Base-by-base conservation (phyloP, 2,329 filamentous ascomycete genomes). In the Neonectria sp. region DNA sequence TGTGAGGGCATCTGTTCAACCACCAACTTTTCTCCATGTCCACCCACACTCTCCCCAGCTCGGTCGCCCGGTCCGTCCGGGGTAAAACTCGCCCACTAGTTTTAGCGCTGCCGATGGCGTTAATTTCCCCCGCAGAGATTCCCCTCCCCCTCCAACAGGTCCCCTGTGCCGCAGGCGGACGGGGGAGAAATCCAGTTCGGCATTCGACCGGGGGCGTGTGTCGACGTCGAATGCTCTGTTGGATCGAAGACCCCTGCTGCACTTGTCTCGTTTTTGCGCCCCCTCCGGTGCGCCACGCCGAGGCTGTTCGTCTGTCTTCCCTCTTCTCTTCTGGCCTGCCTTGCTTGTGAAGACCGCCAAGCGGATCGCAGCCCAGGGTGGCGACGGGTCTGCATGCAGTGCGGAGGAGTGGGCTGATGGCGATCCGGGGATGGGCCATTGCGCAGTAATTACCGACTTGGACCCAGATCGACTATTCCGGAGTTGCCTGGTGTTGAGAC, bases 41-140 rank as follows among this genome's bases (percentile, higher is more conserved):
- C 33, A 37, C 12, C 15, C 35, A 13, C 35, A 13, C 52, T 15
- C 53, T 29, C 21, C 58, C 58, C 53, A 57, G 55, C n/a, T 55
- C 37, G 37, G 63, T 45, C 29, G 24, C 57, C 40, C 60, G 35
- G 53, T 64, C 60, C 57, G 60, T 70, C 68, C 63, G 69, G 69
- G 68, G 69, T 70, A 71, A 55, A 65, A 31, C 49, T 43, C 40
- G 9, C 17, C 17, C n/a, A 45, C 40, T 40, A 40, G 37, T 8
- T 21, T 45, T 25, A 31, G 46, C 27, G 25, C 31, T 45, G 58
- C 48, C 61, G 53, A 68, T 68, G 64, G 68, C 63, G 60, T 55
- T 63, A 43, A 72, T 56, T 66, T 74, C 66, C 72, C 73, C 73
- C 73, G 73, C 73, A 75, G 48, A 37, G 43, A 45, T 60, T 25